These are phyloP conservation scores for Malus asiatica DNA, from an alignment of 306 rosid genomes.

Conservation along the genomic window DNA sequence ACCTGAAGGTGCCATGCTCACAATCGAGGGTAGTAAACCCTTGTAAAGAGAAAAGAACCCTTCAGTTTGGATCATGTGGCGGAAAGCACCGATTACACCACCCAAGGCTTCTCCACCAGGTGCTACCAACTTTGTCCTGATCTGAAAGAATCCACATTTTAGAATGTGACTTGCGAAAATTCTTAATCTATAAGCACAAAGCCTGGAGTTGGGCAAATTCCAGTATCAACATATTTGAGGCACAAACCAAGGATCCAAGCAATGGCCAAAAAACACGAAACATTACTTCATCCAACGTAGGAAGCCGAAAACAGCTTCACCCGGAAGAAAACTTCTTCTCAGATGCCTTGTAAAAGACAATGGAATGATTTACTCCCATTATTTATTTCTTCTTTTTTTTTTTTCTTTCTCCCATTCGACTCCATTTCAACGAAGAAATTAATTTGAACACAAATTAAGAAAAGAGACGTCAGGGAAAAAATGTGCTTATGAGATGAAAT, in stretches of 20 bases:
- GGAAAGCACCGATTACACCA: conserved; percentile 78
- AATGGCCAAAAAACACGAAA: background rate
- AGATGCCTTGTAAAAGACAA: no score
- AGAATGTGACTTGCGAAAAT: background rate
- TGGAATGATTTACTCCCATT: no score
- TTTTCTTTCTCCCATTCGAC: no score
- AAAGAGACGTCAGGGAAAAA: background rate
- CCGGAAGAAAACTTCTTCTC: background rate
- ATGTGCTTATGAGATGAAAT: background rate
- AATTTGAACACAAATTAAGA: background rate
- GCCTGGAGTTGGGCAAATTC: background rate
- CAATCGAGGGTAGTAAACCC: conserved; percentile 84
- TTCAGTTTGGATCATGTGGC: conserved; percentile 78
- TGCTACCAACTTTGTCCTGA: conserved; percentile 85
- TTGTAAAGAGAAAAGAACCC: conserved; percentile 94
- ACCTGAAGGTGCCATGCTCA: conserved; percentile 97
- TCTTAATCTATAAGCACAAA: background rate
- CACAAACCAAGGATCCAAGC: background rate
- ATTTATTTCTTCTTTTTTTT: no score
- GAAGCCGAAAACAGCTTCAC: background rate
- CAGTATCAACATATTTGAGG: background rate
- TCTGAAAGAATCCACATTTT: conserved; percentile 37
- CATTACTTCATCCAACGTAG: background rate
- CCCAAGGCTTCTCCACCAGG: conserved; percentile 98
- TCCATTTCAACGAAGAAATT: background rate